Evolutionary conservation across 805 yeast species (phyloP).

Genomic region (Metschnikowia cubensis): DNA sequence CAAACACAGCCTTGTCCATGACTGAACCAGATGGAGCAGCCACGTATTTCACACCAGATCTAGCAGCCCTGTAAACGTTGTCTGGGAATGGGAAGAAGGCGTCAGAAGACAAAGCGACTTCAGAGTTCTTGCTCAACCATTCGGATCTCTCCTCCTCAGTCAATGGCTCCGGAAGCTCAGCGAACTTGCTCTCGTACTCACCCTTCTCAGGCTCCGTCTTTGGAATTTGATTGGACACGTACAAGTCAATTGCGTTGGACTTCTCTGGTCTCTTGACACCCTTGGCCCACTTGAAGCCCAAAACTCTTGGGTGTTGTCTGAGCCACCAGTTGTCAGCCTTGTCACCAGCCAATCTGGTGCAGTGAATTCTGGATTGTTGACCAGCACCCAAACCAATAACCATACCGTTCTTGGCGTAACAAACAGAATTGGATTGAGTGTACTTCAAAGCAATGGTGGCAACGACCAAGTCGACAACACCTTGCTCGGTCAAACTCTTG

Average conservation of each 20-base stretch:
- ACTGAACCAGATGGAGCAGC: slow-evolving; percentile 98
- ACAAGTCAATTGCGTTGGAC: slow-evolving; percentile 95
- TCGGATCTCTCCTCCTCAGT: slow-evolving; percentile 79
- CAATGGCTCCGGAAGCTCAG: slow-evolving; percentile 75
- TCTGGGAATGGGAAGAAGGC: slow-evolving; percentile 99
- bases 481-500: slow-evolving; percentile 87
- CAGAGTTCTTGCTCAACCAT: slow-evolving; percentile 75
- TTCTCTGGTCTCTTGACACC: slow-evolving; percentile 98
- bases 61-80: slow-evolving; percentile 95
- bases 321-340: slow-evolving; percentile 99
- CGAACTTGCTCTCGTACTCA: slow-evolving; percentile 89
- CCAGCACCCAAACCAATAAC: slow-evolving; percentile 99
- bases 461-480: slow-evolving; percentile 87
- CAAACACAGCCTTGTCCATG: slow-evolving; percentile 93
- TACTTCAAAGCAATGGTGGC: slow-evolving; percentile 97
- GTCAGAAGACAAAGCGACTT: slow-evolving; percentile 92
- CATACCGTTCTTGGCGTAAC: slow-evolving; percentile 99
- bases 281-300: slow-evolving; percentile 94
- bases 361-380: slow-evolving; percentile 98
- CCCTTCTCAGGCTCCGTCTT: slow-evolving; percentile 85
- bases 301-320: slow-evolving; percentile 94
- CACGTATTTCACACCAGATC: slow-evolving; percentile 92
- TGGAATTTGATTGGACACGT: slow-evolving; percentile 88
- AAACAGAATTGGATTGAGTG: slow-evolving; percentile 97
- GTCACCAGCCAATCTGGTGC: slow-evolving; percentile 98